phyloP scores from a whole-genome alignment of 495 filamentous ascomycete species.

The Penicillium pancosmium region DNA sequence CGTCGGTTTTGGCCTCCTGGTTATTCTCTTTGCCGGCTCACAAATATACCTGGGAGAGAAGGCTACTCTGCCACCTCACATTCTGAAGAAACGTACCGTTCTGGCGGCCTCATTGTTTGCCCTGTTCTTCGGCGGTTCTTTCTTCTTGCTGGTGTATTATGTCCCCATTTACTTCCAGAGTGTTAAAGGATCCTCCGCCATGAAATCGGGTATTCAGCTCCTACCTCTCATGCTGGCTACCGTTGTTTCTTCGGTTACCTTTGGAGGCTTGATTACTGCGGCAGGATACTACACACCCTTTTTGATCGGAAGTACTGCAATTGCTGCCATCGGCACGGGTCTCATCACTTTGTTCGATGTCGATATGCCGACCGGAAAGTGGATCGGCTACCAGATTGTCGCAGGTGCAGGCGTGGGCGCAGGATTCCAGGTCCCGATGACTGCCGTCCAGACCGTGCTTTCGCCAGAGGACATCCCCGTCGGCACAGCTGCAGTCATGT shows the following conservation, averaged over 20 bases:
- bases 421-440: slow-evolving; percentile 48
- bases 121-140: slow-evolving; percentile 49
- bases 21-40: slow-evolving; percentile 32
- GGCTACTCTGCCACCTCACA: slow-evolving; percentile 35
- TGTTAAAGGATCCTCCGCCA: slow-evolving; percentile 62
- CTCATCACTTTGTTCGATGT: slow-evolving; percentile 60
- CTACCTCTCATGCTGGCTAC: slow-evolving; percentile 42
- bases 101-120: slow-evolving; percentile 55
- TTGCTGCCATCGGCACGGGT: slow-evolving; percentile 64
- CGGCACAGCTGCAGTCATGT: slow-evolving; percentile 60
- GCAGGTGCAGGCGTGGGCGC: slow-evolving; percentile 56
- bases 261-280: slow-evolving; percentile 56
- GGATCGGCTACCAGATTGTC: slow-evolving; percentile 65
- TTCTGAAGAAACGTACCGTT: slow-evolving; percentile 48
- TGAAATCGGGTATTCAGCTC: slow-evolving; percentile 58
- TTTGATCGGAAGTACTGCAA: slow-evolving; percentile 54
- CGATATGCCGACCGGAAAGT: slow-evolving; percentile 45
- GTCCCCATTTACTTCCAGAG: slow-evolving; percentile 54
- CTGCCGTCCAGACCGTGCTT: slow-evolving; percentile 34
- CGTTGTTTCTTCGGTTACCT: slow-evolving; percentile 33
- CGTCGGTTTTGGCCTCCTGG: slow-evolving; percentile 36
- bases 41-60: slow-evolving; percentile 29
- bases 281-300: slow-evolving; percentile 73
- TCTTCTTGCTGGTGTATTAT: slow-evolving; percentile 48
- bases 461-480: slow-evolving; percentile 23